Conservation (phyloP, 163 green algal species). For the Volvox carteri region DNA sequence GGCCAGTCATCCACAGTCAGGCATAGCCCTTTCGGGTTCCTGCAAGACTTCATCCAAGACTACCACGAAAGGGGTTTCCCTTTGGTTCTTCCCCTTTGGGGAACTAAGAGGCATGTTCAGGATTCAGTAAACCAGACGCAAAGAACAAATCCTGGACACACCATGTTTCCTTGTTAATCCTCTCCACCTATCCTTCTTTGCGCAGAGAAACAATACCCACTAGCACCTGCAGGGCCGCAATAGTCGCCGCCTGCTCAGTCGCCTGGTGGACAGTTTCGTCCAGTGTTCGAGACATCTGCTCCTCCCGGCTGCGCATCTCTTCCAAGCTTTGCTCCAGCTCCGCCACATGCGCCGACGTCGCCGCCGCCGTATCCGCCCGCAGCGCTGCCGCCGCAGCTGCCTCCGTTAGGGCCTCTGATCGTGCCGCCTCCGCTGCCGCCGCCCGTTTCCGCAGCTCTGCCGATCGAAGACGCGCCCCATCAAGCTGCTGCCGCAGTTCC, state of each 20-base stretch:
- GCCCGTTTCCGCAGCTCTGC: not conserved
- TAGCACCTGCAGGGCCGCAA: slow-evolving; percentile 8
- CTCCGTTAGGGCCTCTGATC: not conserved
- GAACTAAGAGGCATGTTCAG: too few relatives aligned
- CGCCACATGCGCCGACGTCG: not conserved
- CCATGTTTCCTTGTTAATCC: too few relatives aligned
- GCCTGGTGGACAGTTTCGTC: not conserved
- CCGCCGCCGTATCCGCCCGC: not conserved
- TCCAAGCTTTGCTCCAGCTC: slow-evolving; percentile 12
- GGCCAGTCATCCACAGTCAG: too few relatives aligned
- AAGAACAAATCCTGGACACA: too few relatives aligned
- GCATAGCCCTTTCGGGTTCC: too few relatives aligned
- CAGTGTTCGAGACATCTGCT: not conserved
- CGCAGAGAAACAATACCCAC: too few relatives aligned
- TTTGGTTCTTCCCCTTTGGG: too few relatives aligned
- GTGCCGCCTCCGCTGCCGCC: slow-evolving; percentile 1
- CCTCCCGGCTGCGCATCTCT: not conserved
- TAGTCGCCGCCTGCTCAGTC: slow-evolving; percentile 16
- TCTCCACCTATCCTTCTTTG: too few relatives aligned
- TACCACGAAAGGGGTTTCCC: too few relatives aligned
- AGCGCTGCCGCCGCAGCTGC: not conserved
- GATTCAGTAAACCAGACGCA: too few relatives aligned
- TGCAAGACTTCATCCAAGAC: too few relatives aligned
- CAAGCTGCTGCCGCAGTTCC: slow-evolving; percentile 15
- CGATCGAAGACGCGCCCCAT: not conserved